phyloP scores from a whole-genome alignment of 345 rosid species.

The Eucalyptus pauciflora region DNA sequence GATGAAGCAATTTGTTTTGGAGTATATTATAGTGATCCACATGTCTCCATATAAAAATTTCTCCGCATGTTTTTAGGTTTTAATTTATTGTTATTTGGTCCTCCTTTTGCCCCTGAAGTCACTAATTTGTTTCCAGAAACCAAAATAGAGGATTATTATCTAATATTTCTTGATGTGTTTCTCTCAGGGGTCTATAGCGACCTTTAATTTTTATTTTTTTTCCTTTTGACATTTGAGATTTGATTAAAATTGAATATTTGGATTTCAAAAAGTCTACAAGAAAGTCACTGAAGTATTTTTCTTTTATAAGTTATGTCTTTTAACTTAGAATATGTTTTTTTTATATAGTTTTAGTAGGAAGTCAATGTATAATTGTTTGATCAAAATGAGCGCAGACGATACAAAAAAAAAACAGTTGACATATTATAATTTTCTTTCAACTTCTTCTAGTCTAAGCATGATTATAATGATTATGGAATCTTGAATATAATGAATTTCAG shows the following conservation, averaged over 20 bases:
- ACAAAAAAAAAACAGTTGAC: not conserved
- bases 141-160: not conserved
- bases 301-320: not conserved
- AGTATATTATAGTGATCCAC: no score
- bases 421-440: not conserved
- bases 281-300: not conserved
- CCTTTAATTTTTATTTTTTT: not conserved
- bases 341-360: not conserved
- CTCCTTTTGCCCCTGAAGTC: not conserved
- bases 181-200: not conserved
- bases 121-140: not conserved
- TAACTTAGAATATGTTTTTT: not conserved
- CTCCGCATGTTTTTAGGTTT: not conserved
- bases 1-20: not conserved
- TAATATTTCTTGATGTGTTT: not conserved
- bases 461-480: not conserved
- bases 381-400: not conserved
- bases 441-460: not conserved
- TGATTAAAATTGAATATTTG: not conserved
- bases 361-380: not conserved
- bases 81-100: not conserved
- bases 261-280: not conserved
- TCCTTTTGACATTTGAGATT: not conserved
- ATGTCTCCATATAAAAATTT: no score
- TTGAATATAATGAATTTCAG: not conserved